Base-by-base conservation (phyloP, 371 early-diverging fungal genomes). In the Mortierella sp. region DNA sequence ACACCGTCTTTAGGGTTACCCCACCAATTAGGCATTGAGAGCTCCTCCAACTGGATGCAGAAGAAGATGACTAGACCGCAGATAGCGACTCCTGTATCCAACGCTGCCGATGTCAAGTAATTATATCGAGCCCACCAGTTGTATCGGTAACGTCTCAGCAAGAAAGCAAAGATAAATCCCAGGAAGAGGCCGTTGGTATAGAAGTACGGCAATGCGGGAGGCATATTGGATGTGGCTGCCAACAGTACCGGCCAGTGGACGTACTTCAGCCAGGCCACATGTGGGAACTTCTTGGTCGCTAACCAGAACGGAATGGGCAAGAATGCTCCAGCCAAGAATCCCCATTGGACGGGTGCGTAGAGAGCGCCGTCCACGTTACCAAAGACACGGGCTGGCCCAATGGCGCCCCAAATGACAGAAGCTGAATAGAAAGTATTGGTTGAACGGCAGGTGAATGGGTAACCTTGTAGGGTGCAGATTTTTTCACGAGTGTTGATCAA, bases 391-490 rank as follows among this genome's bases (percentile, higher is more conserved):
- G 71, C 70, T 13, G 94, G 93, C 41, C 90, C 90, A 43, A 93
- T 88, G n/a, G 87, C 82, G 51, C 92, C 92, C 93, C 93, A 93
- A 43, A 93, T 89, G 24, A 92, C 66, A 16, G 89, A 90, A n/a
- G 91, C 90, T 39, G 88, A 86, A 71, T 82, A 87, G 50, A 87
- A 90, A 9, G 89, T 87, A 46, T 83, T 80, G 18, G 91, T 89
- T 54, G 80, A 81, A 65, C 84, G 85, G 66, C 92, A 90, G 2
- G 90, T 90, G 72, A 84, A 87, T 3, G 84, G 83, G 50, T 71
- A 72, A 1, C 68, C 87, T 0, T 30, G 64, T 5, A 12, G n/a
- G 0, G 86, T 85, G 72, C 92, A 90, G 58, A 91, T 83, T 42
- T 84, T 64, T 16, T 79, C 69, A n/a, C 90, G 82, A 31, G 83